phyloP scores from a whole-genome alignment of 1,284 basidiomycete species.

The Pseudozyma sp. region DNA sequence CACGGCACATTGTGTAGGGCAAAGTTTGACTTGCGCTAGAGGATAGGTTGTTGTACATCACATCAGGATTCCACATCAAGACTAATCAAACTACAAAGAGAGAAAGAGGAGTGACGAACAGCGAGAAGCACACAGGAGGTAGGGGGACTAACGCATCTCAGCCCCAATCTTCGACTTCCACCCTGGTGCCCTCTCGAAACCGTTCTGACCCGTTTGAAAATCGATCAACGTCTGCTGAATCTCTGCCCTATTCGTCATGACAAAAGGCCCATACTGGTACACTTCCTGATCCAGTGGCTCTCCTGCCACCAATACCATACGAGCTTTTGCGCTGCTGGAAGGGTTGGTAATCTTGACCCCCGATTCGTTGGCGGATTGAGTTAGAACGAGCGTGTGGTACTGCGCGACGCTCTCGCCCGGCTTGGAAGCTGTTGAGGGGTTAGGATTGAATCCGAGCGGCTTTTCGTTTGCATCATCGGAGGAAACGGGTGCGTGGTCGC shows the following conservation, averaged over 20 bases:
- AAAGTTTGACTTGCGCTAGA: too few species aligned
- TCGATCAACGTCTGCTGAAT: constrained; percentile 85
- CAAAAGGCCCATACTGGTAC: constrained; percentile 82
- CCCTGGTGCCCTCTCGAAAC: constrained; percentile 87
- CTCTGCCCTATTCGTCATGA: constrained; percentile 83
- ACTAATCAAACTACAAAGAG: too few species aligned
- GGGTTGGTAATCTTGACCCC: constrained; percentile 75
- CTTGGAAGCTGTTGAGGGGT: not conserved
- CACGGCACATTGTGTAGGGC: too few species aligned
- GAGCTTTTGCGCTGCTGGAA: constrained; percentile 23
- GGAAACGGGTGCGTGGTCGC: constrained; percentile 68
- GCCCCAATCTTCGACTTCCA: constrained; percentile 83
- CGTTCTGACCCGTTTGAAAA: constrained; percentile 83
- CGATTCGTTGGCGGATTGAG: constrained; percentile 72
- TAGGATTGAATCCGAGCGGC: constrained; percentile 7
- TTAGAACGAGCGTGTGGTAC: constrained; percentile 79
- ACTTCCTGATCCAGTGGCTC: constrained; percentile 90
- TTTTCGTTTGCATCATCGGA: not conserved
- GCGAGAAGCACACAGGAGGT: not conserved
- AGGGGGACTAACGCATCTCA: constrained; percentile 9
- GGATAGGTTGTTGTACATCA: too few species aligned
- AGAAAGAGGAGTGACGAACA: too few species aligned
- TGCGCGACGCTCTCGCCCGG: constrained; percentile 70
- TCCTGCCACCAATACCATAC: constrained; percentile 76
- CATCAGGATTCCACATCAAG: too few species aligned